Percentiles rank a stretch among this genome's conserved stretches.
phyloP scores from a whole-genome alignment of 1,284 basidiomycete species.

The Melampsora larici-populina region DNA sequence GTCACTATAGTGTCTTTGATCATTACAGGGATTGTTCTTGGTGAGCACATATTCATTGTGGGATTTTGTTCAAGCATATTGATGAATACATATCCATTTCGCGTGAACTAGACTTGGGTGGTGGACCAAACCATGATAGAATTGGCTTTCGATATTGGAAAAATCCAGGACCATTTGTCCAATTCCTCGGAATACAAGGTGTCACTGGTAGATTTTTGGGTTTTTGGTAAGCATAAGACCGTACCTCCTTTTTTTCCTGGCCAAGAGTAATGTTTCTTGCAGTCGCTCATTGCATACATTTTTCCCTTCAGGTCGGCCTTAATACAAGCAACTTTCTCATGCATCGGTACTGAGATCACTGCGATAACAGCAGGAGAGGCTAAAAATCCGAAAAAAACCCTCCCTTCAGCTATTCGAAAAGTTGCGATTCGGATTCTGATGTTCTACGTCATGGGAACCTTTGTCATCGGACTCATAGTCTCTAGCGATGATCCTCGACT shows the following conservation, averaged over 20 bases:
- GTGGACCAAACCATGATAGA: constrained; percentile 52
- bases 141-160: constrained; percentile 58
- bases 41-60: neutral
- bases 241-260: neutral
- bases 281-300: neutral
- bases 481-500: constrained; percentile 65
- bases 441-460: constrained; percentile 56
- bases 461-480: constrained; percentile 73
- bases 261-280: neutral
- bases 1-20: constrained; percentile 39
- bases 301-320: constrained; percentile 54
- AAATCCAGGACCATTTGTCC: constrained; percentile 58
- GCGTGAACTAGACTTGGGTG: constrained; percentile 62
- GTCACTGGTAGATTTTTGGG: constrained; percentile 57
- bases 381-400: constrained; percentile 53
- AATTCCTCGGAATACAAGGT: constrained; percentile 51
- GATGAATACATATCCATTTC: neutral
- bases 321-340: constrained; percentile 55
- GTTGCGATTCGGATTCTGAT: constrained; percentile 68
- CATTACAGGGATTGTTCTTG: constrained; percentile 32
- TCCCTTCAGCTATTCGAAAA: constrained; percentile 55
- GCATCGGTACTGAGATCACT: constrained; percentile 53
- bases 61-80: neutral
- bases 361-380: constrained; percentile 54
- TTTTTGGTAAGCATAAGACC: constrained; percentile 56